These are phyloP conservation scores for Aschersonia sp. DNA, from an alignment of 2,329 filamentous ascomycete species.

Conservation along the genomic window DNA sequence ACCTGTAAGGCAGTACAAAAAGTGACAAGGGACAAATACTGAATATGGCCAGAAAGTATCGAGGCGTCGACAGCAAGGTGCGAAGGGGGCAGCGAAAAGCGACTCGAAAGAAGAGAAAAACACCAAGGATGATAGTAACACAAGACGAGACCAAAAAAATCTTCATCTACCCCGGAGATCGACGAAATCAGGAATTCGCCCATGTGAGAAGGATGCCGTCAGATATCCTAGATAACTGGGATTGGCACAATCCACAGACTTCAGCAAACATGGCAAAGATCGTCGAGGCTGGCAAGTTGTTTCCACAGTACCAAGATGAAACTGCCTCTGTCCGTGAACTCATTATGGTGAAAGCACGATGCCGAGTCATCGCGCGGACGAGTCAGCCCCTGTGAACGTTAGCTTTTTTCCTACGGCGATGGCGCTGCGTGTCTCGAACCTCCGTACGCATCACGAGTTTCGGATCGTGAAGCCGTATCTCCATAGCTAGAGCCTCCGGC, in stretches of 20 bases:
- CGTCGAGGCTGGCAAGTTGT: no score
- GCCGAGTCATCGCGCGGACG: slow-evolving; percentile 5
- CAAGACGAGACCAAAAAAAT: neutral
- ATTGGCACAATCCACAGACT: neutral
- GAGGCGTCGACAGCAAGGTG: slow-evolving; percentile 4
- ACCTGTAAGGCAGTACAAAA: slow-evolving; percentile 19
- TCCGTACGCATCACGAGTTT: slow-evolving; percentile 28
- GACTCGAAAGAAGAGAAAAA: neutral
- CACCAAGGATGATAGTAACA: neutral
- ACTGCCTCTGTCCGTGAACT: neutral
- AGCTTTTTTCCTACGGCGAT: slow-evolving; percentile 7
- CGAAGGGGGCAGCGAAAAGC: slow-evolving; percentile 1
- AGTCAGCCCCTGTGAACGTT: slow-evolving; percentile 17
- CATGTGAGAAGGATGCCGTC: neutral
- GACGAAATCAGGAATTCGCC: neutral
- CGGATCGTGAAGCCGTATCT: slow-evolving; percentile 26
- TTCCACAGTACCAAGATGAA: no score
- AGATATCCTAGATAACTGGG: neutral
- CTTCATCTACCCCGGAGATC: neutral
- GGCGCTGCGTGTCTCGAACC: slow-evolving; percentile 16
- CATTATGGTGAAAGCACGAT: neutral
- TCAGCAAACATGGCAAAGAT: no score
- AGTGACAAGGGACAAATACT: slow-evolving; percentile 5
- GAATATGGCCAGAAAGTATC: neutral
- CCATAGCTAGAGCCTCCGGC: slow-evolving; percentile 22